These are phyloP conservation scores for Avena atlantica DNA, from an alignment of 176 grass and related monocot species.

Conservation along the genomic window DNA sequence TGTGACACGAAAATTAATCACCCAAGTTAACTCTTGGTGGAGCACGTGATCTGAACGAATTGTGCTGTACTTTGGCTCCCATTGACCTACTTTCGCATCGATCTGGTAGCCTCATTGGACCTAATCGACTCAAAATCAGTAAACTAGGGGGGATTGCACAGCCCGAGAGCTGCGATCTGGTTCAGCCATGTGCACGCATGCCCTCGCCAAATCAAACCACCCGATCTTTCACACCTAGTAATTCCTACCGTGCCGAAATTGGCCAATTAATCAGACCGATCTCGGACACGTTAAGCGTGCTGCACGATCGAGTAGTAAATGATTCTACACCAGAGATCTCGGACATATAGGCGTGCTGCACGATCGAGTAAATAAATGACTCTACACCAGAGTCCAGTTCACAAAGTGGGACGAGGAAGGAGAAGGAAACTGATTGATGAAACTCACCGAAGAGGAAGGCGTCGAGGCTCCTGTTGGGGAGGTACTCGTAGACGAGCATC, in stretches of 20 bases:
- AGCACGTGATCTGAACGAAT: conserved; percentile 25
- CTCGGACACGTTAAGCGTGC: neutral
- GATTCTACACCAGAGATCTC: neutral
- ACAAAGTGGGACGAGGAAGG: neutral
- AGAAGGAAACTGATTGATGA: neutral
- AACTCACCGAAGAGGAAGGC: conserved; percentile 82
- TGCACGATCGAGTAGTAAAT: neutral
- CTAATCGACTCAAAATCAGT: conserved; percentile 41
- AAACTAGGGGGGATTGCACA: conserved; percentile 29
- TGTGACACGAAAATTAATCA: neutral
- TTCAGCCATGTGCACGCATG: conserved; percentile 33
- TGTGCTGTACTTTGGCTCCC: conserved; percentile 1
- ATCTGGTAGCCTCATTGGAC: conserved; percentile 17
- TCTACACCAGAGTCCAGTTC: neutral
- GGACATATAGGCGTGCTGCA: neutral
- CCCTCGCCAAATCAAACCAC: conserved; percentile 23
- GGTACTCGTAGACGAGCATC: conserved; percentile 91
- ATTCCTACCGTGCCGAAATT: neutral
- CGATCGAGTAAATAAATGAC: neutral
- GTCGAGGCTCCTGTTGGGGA: conserved; percentile 90
- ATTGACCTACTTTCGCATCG: conserved; percentile 50
- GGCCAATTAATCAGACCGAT: neutral
- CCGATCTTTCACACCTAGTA: neutral
- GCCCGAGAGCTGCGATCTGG: conserved; percentile 15
- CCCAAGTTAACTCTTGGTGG: neutral